These are phyloP conservation scores for button mushroom (Agaricus bisporus) DNA, from an alignment of 768 basidiomycete genomes.

Conservation along the genomic window DNA sequence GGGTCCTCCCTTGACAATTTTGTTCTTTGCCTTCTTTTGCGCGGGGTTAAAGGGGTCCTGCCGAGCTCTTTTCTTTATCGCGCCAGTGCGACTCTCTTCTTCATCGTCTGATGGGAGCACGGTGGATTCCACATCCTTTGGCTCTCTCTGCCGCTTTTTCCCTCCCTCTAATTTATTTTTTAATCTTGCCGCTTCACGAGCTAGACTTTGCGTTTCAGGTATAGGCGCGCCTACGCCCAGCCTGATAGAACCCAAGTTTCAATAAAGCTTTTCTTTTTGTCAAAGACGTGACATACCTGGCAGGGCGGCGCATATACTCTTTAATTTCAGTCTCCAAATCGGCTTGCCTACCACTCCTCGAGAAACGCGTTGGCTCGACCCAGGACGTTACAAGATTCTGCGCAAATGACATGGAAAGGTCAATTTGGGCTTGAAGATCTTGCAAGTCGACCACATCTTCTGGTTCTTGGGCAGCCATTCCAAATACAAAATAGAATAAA, in stretches of 20 bases:
- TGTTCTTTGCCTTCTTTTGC: slow-evolving; percentile 35
- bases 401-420: slow-evolving; percentile 72
- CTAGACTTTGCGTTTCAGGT: slow-evolving; percentile 38
- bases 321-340: slow-evolving; percentile 51
- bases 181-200: slow-evolving; percentile 55
- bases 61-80: slow-evolving; percentile 54
- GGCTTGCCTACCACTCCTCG: slow-evolving; percentile 26
- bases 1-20: slow-evolving; percentile 1
- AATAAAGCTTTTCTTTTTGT: slow-evolving; percentile 1
- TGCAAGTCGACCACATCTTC: slow-evolving; percentile 60
- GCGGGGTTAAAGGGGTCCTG: slow-evolving; percentile 51
- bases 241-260: slow-evolving; percentile 27
- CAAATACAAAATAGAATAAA: slow-evolving; percentile 17
- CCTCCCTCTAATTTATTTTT: slow-evolving; percentile 49
- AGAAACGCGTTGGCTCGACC: slow-evolving; percentile 52
- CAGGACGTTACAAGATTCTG: slow-evolving; percentile 72
- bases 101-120: slow-evolving; percentile 32
- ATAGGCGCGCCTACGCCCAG: slow-evolving; percentile 70
- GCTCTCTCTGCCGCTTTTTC: slow-evolving; percentile 41
- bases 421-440: slow-evolving; percentile 74
- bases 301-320: slow-evolving; percentile 62
- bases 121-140: slow-evolving; percentile 23
- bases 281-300: slow-evolving; percentile 45
- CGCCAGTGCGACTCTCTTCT: slow-evolving; percentile 51
- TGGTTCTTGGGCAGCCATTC: slow-evolving; percentile 13